Evolutionary conservation across 345 rosid genomes (phyloP), one percentile per base, ranked within the genome.

Genomic region (Lepidium didymum): DNA sequence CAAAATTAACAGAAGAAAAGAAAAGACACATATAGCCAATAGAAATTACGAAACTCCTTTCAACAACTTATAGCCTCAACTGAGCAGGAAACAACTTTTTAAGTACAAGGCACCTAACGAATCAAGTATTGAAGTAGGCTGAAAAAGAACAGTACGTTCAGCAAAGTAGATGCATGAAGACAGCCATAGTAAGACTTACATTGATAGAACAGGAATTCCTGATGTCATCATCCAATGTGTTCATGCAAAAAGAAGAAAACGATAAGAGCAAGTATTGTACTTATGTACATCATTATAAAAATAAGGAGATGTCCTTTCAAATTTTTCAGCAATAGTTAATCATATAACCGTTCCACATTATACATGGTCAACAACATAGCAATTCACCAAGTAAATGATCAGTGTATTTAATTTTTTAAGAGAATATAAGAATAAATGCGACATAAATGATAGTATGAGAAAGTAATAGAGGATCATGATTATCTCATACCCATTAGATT

Each of bases 201-300:
- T 87, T 80, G 99, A 94, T 53, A 94, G 86, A 73, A 94, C 86
- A 69, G 99, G 99, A 74, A 94, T 94, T 69, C 96, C 99, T 94
- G 97, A 73, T 61, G 78, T 62, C 37, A 56, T 75, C 82, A 74
- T 75, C 79, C 82, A 68, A 50, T 73, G 72, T 81, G 79, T 59
- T 76, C 79, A 81, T 55, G 71, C 66, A 75, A 76, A 52, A 56
- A 58, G 47, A 72, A 61, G 75, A 75, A 75, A 69, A 59, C 6
- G 51, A 67, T 15, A 18, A 57, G 57, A 75, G 66, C 53, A 63
- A 50, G 36, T 46, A 49, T 16, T 34, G 36, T 46, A 41, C 16
- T 34, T 40, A 41, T 64, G 64, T 63, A 40, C 65, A 64, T 46
- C 8, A 50, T 55, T 46, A 9, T 7, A 19, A 38, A 35, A 8